Percentiles rank a stretch among this genome's conserved stretches.
phyloP scores from a whole-genome alignment of 176 grass and related monocot species.

The Carex pumila region DNA sequence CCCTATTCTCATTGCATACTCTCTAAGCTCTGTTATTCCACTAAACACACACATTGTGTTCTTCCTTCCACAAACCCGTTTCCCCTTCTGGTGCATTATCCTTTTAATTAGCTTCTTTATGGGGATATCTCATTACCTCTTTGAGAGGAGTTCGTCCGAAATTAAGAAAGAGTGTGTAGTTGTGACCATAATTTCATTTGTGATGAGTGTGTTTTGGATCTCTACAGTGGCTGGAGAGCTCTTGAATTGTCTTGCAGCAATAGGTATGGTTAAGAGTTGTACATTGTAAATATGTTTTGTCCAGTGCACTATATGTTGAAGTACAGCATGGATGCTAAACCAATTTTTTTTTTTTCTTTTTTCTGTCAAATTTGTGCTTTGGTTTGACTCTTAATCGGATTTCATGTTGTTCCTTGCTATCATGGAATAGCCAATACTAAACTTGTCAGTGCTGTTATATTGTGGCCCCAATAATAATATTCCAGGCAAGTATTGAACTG shows the following conservation, averaged over 20 bases:
- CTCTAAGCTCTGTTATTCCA: conserved; percentile 66
- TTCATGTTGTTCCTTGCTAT: neutral
- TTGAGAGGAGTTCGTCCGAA: conserved; percentile 54
- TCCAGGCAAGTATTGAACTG: neutral
- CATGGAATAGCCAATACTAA: neutral
- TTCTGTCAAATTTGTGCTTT: neutral
- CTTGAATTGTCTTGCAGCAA: conserved; percentile 70
- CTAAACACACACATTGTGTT: conserved; percentile 72
- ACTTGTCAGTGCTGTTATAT: neutral
- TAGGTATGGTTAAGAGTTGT: conserved; percentile 27
- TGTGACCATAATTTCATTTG: conserved; percentile 56
- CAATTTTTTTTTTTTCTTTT: neutral
- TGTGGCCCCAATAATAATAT: no score
- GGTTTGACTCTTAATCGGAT: neutral
- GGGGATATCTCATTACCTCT: conserved; percentile 54
- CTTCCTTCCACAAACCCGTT: conserved; percentile 51
- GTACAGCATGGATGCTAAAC: neutral
- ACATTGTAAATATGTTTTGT: neutral
- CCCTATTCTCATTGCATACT: conserved; percentile 69
- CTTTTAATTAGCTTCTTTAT: conserved; percentile 55
- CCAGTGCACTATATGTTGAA: neutral
- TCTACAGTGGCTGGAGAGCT: conserved; percentile 92
- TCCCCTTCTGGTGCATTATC: conserved; percentile 67
- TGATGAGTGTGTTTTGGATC: conserved; percentile 95
- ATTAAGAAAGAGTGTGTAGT: conserved; percentile 24